phyloP scores from a whole-genome alignment of 768 basidiomycete genomes.

The Chalciporus piperatus region DNA sequence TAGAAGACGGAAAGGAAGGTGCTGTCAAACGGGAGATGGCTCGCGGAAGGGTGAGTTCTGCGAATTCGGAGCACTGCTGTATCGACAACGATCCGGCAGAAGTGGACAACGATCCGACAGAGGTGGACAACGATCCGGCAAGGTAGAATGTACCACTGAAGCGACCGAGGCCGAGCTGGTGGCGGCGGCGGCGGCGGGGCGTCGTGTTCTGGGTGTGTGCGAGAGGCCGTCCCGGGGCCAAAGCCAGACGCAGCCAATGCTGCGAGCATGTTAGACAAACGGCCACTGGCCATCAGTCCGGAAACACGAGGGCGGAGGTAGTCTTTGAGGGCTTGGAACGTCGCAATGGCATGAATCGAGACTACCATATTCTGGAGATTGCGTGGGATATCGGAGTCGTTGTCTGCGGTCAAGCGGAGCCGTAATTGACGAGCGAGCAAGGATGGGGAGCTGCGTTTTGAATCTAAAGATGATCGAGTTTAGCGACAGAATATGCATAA shows the following conservation, averaged over 20 bases:
- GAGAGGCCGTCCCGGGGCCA: slow-evolving; percentile 46
- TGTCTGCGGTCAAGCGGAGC: slow-evolving; percentile 83
- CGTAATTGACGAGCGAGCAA: slow-evolving; percentile 91
- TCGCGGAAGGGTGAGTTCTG: slow-evolving; percentile 10
- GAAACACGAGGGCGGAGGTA: slow-evolving; percentile 90
- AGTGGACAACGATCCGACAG: too few relatives aligned
- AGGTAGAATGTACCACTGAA: too few relatives aligned
- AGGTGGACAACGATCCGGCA: too few relatives aligned
- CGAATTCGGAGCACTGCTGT: too few relatives aligned
- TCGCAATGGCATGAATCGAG: slow-evolving; percentile 97
- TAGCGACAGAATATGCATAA: slow-evolving; percentile 4
- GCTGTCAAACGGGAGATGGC: slow-evolving; percentile 21
- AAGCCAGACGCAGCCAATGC: slow-evolving; percentile 78
- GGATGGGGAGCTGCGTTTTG: slow-evolving; percentile 87
- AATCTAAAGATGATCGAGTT: slow-evolving; percentile 46
- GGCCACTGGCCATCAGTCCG: slow-evolving; percentile 58
- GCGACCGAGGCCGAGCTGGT: slow-evolving; percentile 30
- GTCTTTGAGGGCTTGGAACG: slow-evolving; percentile 95
- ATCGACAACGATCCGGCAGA: too few relatives aligned
- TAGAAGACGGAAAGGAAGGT: slow-evolving; percentile 22
- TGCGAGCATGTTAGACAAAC: slow-evolving; percentile 88
- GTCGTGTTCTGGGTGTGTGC: slow-evolving; percentile 33
- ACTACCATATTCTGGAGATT: slow-evolving; percentile 88
- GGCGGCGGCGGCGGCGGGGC: slow-evolving; percentile 24
- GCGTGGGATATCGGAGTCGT: slow-evolving; percentile 85